Evolutionary conservation across 805 yeast genomes (phyloP), one percentile per base, ranked within the genome.

Genomic region (Suhomyces sp.): DNA sequence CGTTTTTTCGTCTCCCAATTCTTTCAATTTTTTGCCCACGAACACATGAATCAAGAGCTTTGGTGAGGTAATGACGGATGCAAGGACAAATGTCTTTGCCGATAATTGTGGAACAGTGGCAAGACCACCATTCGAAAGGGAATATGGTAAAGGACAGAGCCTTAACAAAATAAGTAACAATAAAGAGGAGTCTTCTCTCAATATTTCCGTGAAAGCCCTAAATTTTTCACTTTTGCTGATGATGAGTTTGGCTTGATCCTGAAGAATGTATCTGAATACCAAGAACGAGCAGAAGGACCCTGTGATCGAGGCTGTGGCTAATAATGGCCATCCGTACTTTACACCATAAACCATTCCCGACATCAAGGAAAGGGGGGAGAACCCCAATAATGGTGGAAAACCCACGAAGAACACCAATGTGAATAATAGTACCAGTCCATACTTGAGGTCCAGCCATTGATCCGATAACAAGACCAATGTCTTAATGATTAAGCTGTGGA

Each of bases 381-480:
- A 90, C 1, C 98, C 98, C 21, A 88, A 58, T 47, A 91, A 44
- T 1, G 98, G 98, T 2, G 98, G 98, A 65, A 91, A 90, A 0
- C 93, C 79, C 4, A 90, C 88, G 2, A 72, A 18, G 45, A 82
- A 74, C 3, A 88, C 59, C 29, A 81, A 55, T 4, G 58, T 12
- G 33, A 80, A 73, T 38, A 90, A 52, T 0, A 78, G 44, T 4
- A 70, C 39, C 9, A 63, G 60, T 0, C 82, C 77, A 25, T 55
- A 63, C 13, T 48, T 52, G 29, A 66, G 55, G 1, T 54, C 52
- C 19, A 52, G 45, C 65, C 80, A 69, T n/a, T 56, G 52, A 32
- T 76, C 72, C 0, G 86, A 69, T 4, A 70, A 37, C 0, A 41
- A 41, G 1, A 72, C 71, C 40, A 76, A 48, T 14, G 56, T 45